Evolutionary conservation across 495 filamentous ascomycete species (phyloP).

Genomic region (Ramalina peruviana): DNA sequence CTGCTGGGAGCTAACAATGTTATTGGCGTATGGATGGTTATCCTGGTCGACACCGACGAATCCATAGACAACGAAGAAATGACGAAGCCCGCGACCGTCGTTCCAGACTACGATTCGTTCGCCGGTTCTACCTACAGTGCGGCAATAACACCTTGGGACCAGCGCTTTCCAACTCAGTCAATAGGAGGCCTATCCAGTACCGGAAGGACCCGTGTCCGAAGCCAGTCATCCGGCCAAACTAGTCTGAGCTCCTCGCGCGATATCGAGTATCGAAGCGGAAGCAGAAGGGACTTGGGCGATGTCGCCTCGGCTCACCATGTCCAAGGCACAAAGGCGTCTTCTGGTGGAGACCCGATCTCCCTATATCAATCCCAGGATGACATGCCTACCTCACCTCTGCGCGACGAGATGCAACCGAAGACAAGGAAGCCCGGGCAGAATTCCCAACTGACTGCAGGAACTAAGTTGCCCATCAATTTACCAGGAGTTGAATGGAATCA

Average conservation of each 20-base stretch:
- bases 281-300: no score
- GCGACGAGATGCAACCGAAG: constrained; percentile 7
- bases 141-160: neutral
- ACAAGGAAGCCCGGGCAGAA: constrained; percentile 3
- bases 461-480: constrained; percentile 4
- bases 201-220: no score
- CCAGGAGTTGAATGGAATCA: neutral
- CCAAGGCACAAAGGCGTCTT: no score
- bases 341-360: no score
- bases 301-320: no score
- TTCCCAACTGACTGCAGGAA: neutral
- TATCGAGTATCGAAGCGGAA: no score
- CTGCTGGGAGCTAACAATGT: constrained; percentile 40
- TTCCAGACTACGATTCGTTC: neutral
- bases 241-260: no score
- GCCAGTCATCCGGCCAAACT: no score
- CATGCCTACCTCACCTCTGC: no score
- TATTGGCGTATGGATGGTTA: constrained; percentile 51
- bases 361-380: no score
- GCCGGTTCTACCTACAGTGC: neutral
- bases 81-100: neutral
- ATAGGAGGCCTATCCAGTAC: no score
- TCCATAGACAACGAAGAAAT: neutral
- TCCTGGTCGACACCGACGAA: constrained; percentile 38
- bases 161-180: no score